A percentile compares a stretch with the other conserved stretches of the same genome.
phyloP scores from a whole-genome alignment of 2,329 filamentous ascomycete genomes.

The Trichoderma sp. region DNA sequence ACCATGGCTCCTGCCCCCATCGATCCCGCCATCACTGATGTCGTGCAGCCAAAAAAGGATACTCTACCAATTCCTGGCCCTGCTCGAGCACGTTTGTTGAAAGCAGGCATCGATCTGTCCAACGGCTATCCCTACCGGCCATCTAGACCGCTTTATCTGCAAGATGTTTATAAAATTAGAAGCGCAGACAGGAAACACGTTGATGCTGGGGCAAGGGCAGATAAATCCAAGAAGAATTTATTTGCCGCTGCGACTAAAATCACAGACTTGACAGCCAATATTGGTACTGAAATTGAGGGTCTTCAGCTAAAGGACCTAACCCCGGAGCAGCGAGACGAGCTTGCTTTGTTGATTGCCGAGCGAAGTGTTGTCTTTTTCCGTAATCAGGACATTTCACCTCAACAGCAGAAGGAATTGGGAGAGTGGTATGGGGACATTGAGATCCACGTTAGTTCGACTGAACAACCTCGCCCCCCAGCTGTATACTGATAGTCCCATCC shows the following conservation, averaged over 20 bases:
- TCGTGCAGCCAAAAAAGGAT: slow-evolving; percentile 60
- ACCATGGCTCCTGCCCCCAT: slow-evolving; percentile 56
- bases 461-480: no score
- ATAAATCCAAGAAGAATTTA: slow-evolving; percentile 60
- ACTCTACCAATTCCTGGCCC: slow-evolving; percentile 58
- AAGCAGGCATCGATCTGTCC: slow-evolving; percentile 66
- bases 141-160: slow-evolving; percentile 62
- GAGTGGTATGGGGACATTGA: slow-evolving; percentile 64
- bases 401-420: slow-evolving; percentile 61
- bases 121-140: slow-evolving; percentile 70
- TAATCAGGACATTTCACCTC: slow-evolving; percentile 59
- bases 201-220: slow-evolving; percentile 62
- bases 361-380: slow-evolving; percentile 65
- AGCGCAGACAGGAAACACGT: slow-evolving; percentile 51
- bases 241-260: slow-evolving; percentile 60
- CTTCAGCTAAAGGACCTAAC: slow-evolving; percentile 61
- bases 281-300: slow-evolving; percentile 63
- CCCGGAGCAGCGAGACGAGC: slow-evolving; percentile 56
- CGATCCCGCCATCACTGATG: slow-evolving; percentile 60
- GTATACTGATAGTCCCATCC: background rate
- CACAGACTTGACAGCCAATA: slow-evolving; percentile 58
- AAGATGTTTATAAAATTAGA: slow-evolving; percentile 66
- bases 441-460: slow-evolving; percentile 55
- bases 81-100: slow-evolving; percentile 57
- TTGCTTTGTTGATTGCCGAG: slow-evolving; percentile 61